phyloP scores from a whole-genome alignment of 768 basidiomycete genomes.

The Cystobasidium onofrii region DNA sequence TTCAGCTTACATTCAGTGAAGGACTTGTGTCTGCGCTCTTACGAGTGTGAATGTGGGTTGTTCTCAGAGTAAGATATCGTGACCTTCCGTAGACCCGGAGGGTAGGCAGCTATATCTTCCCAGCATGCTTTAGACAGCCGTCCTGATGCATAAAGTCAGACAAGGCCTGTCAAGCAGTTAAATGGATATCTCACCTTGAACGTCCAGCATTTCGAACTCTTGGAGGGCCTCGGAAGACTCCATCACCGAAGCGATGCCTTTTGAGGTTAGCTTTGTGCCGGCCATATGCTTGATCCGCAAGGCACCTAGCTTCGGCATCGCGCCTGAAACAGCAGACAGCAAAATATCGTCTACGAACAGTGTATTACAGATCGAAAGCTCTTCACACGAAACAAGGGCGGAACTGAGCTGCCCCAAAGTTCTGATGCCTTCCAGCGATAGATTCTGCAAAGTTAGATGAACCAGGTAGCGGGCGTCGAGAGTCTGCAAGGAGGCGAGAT shows the following conservation, averaged over 20 bases:
- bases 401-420: neutral
- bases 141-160: neutral
- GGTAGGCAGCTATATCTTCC: neutral
- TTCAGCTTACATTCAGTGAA: neutral
- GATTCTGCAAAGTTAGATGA: neutral
- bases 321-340: neutral
- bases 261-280: neutral
- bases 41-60: neutral
- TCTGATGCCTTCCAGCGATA: slow-evolving; percentile 5
- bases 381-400: neutral
- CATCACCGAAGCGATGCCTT: neutral
- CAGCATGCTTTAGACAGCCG: neutral
- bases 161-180: neutral
- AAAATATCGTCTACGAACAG: slow-evolving; percentile 21
- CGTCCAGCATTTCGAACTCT: neutral
- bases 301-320: neutral
- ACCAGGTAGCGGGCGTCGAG: neutral
- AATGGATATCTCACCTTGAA: neutral
- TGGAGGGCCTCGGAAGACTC: neutral
- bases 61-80: neutral
- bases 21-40: neutral
- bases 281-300: neutral
- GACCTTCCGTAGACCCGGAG: neutral
- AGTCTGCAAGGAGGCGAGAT: neutral
- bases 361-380: neutral